Percentiles rank a stretch among this genome's conserved stretches.
Evolutionary conservation across 2,329 filamentous ascomycete species (phyloP).

Genomic region (Penicillium olsonii): DNA sequence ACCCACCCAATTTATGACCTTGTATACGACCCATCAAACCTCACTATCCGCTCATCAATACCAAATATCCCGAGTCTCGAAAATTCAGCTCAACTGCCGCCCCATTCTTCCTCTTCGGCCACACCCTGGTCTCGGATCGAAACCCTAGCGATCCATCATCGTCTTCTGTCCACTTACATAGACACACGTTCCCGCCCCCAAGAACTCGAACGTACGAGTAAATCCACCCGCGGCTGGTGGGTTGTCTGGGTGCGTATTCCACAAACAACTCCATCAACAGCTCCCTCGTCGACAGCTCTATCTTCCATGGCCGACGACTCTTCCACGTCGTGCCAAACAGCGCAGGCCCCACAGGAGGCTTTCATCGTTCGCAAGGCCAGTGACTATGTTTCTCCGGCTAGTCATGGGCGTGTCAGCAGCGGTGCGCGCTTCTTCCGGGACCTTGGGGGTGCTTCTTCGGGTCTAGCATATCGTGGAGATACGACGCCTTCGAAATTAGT

Average conservation of each 20-base stretch:
- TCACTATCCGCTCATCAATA: constrained; percentile 62
- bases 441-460: constrained; percentile 38
- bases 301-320: constrained; percentile 9
- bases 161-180: constrained; percentile 59
- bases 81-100: constrained; percentile 20
- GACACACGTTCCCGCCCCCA: constrained; percentile 49
- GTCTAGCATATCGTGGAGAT: constrained; percentile 27
- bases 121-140: constrained; percentile 57
- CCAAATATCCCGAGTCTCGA: constrained; percentile 63
- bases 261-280: constrained; percentile 10
- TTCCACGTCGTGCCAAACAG: not conserved
- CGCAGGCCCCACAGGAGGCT: constrained; percentile 37
- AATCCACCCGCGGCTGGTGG: constrained; percentile 68
- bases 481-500: constrained; percentile 39
- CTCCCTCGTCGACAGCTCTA: constrained; percentile 18
- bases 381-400: constrained; percentile 38
- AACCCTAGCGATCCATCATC: constrained; percentile 62
- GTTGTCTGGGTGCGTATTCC: constrained; percentile 63
- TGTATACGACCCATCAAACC: constrained; percentile 59
- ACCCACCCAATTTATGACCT: constrained; percentile 58
- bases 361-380: constrained; percentile 50
- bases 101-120: constrained; percentile 48
- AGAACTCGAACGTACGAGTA: constrained; percentile 63
- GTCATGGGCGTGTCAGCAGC: constrained; percentile 35
- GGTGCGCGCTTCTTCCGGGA: constrained; percentile 42